phyloP scores from a whole-genome alignment of 1,284 basidiomycete genomes.

The Salmacisia buchloeana region DNA sequence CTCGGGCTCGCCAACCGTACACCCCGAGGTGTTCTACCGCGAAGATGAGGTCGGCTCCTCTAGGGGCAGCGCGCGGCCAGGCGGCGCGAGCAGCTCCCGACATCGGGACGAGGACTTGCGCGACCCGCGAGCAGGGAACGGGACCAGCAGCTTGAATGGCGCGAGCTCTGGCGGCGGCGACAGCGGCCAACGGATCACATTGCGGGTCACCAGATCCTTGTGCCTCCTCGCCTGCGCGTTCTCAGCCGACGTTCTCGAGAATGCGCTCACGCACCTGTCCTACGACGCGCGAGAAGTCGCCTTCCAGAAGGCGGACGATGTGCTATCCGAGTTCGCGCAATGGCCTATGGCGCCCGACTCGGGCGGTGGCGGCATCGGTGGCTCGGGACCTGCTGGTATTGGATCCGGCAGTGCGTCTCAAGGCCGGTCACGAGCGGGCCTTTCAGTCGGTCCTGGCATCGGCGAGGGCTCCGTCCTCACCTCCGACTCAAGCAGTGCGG shows the following conservation, averaged over 20 bases:
- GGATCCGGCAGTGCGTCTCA: constrained; percentile 15
- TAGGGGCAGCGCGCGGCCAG: constrained; percentile 7
- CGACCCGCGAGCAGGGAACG: not conserved
- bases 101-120: constrained; percentile 3
- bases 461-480: constrained; percentile 15
- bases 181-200: constrained; percentile 17
- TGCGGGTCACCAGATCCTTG: constrained; percentile 38
- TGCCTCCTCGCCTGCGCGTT: constrained; percentile 41
- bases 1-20: not conserved
- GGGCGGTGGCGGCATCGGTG: constrained; percentile 18
- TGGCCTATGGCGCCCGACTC: constrained; percentile 49
- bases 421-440: constrained; percentile 19
- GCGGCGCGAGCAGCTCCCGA: not conserved
- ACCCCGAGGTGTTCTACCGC: constrained; percentile 4
- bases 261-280: constrained; percentile 43
- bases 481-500: not conserved
- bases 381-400: constrained; percentile 11
- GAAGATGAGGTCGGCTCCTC: not conserved
- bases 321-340: constrained; percentile 39
- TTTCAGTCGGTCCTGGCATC: constrained; percentile 10
- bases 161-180: not conserved
- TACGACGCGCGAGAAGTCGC: constrained; percentile 41
- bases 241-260: constrained; percentile 46
- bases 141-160: not conserved
- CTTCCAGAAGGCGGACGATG: constrained; percentile 39